A percentile compares a stretch with the other conserved stretches of the same genome.
Evolutionary conservation across 805 yeast species (phyloP).

Genomic region (Barnettozyma pratensis): DNA sequence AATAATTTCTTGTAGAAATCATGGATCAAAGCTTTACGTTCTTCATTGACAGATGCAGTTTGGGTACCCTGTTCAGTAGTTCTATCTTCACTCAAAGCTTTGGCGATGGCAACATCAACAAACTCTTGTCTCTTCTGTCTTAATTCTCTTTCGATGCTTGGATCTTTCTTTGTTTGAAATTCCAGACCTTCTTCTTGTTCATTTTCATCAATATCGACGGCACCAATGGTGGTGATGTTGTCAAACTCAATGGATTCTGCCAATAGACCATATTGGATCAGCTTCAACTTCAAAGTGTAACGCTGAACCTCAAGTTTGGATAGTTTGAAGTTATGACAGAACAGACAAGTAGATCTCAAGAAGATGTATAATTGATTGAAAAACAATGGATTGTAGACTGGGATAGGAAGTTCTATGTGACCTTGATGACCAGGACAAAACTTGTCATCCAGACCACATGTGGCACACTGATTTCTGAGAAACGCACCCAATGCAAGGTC

Average conservation of each 20-base stretch:
- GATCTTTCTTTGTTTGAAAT: conserved; percentile 25
- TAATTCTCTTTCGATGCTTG: conserved; percentile 41
- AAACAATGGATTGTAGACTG: conserved; percentile 91
- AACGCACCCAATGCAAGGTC: conserved; percentile 96
- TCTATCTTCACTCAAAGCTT: conserved; percentile 72
- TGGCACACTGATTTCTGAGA: conserved; percentile 75
- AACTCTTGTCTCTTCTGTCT: conserved; percentile 58
- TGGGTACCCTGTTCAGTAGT: conserved; percentile 61
- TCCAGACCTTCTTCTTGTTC: conserved; percentile 34
- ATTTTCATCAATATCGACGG: conserved; percentile 43
- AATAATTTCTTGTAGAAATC: conserved; percentile 71
- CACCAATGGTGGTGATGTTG: conserved; percentile 39
- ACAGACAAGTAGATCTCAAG: conserved; percentile 80
- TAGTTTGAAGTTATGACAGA: conserved; percentile 82
- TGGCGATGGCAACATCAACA: conserved; percentile 65
- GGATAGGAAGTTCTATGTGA: conserved; percentile 93
- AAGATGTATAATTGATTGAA: conserved; percentile 86
- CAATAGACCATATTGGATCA: conserved; percentile 85
- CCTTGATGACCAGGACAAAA: conserved; percentile 98
- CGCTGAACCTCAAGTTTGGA: conserved; percentile 66
- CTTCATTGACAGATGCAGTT: conserved; percentile 84
- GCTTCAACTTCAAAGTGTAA: conserved; percentile 68
- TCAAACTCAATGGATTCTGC: conserved; percentile 75
- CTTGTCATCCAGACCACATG: conserved; percentile 93
- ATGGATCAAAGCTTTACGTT: conserved; percentile 68